A percentile compares a stretch with the other conserved stretches of the same genome.
Conservation (phyloP, 306 rosid species). For the Prunus mira region DNA sequence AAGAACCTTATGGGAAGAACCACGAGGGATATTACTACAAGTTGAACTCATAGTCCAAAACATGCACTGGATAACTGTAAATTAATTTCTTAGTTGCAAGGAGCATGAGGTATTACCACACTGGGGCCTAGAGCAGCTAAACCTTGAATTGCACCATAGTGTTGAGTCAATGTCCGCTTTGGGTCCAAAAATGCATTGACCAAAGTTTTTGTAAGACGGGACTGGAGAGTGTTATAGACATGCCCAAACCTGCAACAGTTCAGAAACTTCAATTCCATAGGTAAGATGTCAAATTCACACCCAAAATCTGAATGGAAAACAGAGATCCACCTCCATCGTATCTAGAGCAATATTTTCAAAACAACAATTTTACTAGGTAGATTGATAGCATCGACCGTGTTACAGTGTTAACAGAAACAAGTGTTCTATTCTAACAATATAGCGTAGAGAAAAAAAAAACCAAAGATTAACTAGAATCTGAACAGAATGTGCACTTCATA, state of each 20-base stretch:
- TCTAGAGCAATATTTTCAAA: neutral
- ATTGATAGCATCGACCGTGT: neutral
- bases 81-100: conserved; percentile 2
- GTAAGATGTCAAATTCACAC: conserved; percentile 5
- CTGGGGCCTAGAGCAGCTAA: conserved; percentile 70
- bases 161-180: conserved; percentile 74
- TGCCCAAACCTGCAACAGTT: conserved; percentile 66
- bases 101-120: conserved; percentile 55
- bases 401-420: neutral
- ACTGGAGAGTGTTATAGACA: conserved; percentile 75
- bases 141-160: conserved; percentile 87
- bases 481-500: neutral
- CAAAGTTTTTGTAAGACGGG: conserved; percentile 73
- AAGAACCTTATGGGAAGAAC: neutral
- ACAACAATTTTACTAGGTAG: neutral
- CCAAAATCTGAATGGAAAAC: neutral
- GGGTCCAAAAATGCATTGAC: conserved; percentile 86
- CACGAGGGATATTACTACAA: neutral
- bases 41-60: neutral
- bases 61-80: neutral
- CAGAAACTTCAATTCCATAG: neutral
- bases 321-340: neutral
- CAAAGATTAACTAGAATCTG: neutral
- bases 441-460: too few relatives aligned
- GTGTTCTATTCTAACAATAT: too few relatives aligned